These are phyloP conservation scores for Fusarium sp. DNA, from an alignment of 2,329 filamentous ascomycete genomes.

Conservation along the genomic window DNA sequence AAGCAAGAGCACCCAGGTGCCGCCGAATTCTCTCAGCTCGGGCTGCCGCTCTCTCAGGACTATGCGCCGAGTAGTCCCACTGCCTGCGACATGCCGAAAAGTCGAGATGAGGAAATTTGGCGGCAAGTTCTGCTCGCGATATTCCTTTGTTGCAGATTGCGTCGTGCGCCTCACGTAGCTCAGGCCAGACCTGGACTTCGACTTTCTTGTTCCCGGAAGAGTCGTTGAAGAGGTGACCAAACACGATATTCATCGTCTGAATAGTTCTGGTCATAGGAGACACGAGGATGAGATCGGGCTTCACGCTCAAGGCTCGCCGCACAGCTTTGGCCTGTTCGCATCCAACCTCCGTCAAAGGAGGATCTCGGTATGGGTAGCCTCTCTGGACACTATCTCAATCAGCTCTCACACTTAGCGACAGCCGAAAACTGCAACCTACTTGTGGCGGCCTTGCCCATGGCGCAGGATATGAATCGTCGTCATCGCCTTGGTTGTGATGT, in stretches of 20 bases:
- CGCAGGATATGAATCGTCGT: conserved; percentile 26
- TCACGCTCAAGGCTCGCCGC: neutral
- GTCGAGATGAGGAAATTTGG: conserved; percentile 35
- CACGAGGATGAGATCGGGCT: conserved; percentile 27
- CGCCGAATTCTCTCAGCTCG: conserved; percentile 37
- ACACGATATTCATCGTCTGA: conserved; percentile 37
- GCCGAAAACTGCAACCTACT: neutral
- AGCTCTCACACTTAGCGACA: neutral
- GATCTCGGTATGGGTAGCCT: conserved; percentile 33
- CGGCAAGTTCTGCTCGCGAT: conserved; percentile 18
- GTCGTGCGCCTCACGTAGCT: conserved; percentile 42
- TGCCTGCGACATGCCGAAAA: conserved; percentile 31
- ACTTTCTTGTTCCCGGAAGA: neutral
- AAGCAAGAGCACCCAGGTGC: conserved; percentile 16
- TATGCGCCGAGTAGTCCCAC: conserved; percentile 39
- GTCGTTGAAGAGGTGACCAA: conserved; percentile 16
- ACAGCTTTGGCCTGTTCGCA: conserved; percentile 15
- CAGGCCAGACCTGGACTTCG: conserved; percentile 39
- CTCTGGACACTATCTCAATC: conserved; percentile 24
- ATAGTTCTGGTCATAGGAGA: conserved; percentile 37
- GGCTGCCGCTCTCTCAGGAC: conserved; percentile 17
- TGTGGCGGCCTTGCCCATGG: conserved; percentile 30
- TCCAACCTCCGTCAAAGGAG: conserved; percentile 31
- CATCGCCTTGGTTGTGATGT: conserved; percentile 2
- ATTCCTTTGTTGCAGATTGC: conserved; percentile 41